phyloP scores from a whole-genome alignment of 345 rosid genomes.

The Aurinia saxatilis region DNA sequence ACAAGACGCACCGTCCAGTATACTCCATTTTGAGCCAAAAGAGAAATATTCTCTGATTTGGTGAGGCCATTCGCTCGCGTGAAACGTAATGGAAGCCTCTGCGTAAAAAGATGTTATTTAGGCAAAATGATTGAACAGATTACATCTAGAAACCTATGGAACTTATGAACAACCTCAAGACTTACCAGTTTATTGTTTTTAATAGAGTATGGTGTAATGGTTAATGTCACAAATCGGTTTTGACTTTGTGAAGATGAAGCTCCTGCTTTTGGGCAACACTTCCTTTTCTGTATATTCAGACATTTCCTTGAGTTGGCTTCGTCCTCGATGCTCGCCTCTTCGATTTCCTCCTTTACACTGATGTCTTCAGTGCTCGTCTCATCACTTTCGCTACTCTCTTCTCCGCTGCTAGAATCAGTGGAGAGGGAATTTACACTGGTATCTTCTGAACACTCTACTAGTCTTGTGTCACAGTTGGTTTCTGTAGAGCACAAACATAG shows the following conservation, averaged over 20 bases:
- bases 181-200: background rate
- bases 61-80: slow-evolving; percentile 9
- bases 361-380: background rate
- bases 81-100: slow-evolving; percentile 13
- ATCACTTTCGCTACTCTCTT: background rate
- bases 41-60: background rate
- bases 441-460: background rate
- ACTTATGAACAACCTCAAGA: background rate
- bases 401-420: background rate
- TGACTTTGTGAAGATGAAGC: slow-evolving; percentile 7
- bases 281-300: background rate
- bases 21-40: slow-evolving; percentile 7
- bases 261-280: background rate
- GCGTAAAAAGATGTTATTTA: background rate
- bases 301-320: background rate
- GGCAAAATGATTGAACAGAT: background rate
- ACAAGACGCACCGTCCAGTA: background rate
- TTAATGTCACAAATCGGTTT: slow-evolving; percentile 17
- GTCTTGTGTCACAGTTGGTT: background rate
- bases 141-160: background rate
- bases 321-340: background rate
- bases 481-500: background rate
- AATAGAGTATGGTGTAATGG: background rate
- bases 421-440: background rate
- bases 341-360: background rate